These are phyloP conservation scores for Cicer yamashitae DNA, from an alignment of 306 rosid genomes.

Conservation along the genomic window DNA sequence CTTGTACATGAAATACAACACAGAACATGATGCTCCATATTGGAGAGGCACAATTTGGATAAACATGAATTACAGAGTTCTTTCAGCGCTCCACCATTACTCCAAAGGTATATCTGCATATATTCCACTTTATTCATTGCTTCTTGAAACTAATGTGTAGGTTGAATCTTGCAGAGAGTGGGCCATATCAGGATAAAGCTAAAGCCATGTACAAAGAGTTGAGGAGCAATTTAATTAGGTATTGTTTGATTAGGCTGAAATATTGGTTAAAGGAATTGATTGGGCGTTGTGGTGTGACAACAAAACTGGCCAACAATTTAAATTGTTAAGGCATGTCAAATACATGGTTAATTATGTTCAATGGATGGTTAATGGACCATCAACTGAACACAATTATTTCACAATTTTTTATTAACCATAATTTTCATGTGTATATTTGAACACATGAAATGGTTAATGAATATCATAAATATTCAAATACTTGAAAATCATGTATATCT, in stretches of 20 bases:
- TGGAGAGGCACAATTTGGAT: constrained; percentile 97
- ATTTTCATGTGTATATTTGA: too few relatives aligned
- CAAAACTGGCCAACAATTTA: too few relatives aligned
- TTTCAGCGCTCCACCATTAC: constrained; percentile 88
- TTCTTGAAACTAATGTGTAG: constrained; percentile 29
- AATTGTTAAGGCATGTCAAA: too few relatives aligned
- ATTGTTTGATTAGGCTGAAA: constrained; percentile 16
- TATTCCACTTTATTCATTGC: neutral
- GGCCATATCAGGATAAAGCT: constrained; percentile 76
- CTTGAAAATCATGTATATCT: too few relatives aligned
- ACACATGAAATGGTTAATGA: too few relatives aligned
- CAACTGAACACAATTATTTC: too few relatives aligned
- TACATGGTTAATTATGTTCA: too few relatives aligned
- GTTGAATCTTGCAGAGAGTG: constrained; percentile 61
- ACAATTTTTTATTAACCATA: too few relatives aligned
- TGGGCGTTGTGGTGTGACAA: too few relatives aligned
- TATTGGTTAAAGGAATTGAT: neutral
- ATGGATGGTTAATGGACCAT: too few relatives aligned
- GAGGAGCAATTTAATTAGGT: constrained; percentile 85
- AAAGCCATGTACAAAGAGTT: constrained; percentile 67
- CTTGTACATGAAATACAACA: constrained; percentile 85
- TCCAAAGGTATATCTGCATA: constrained; percentile 70
- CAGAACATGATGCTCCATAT: constrained; percentile 89
- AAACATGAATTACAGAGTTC: constrained; percentile 78
- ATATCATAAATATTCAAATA: too few relatives aligned